Conservation (phyloP, 116 monocot genomes). For the Dioscorea cayenensis region DNA sequence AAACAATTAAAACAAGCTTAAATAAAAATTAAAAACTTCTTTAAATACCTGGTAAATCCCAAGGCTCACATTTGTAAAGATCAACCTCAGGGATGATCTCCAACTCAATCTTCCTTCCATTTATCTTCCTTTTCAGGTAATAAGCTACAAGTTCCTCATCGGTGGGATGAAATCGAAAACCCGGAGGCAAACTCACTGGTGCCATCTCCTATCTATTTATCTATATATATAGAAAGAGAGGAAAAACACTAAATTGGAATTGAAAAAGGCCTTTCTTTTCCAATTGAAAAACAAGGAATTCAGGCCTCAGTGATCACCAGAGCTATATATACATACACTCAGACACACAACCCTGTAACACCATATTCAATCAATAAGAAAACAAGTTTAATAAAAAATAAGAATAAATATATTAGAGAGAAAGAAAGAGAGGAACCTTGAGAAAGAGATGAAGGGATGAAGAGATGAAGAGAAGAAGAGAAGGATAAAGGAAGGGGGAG, state of each 20-base stretch:
- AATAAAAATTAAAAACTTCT: no score
- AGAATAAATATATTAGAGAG: background rate
- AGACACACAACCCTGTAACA: background rate
- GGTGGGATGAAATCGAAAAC: constrained; percentile 59
- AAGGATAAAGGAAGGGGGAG: constrained; percentile 9
- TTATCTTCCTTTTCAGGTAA: constrained; percentile 56
- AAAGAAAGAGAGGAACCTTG: constrained; percentile 9
- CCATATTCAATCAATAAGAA: background rate
- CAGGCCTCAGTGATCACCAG: constrained; percentile 5
- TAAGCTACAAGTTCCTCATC: constrained; percentile 56
- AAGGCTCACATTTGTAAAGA: constrained; percentile 66
- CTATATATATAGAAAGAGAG: background rate
- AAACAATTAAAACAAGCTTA: background rate
- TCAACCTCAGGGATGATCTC: constrained; percentile 57
- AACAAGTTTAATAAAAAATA: background rate
- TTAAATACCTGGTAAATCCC: constrained; percentile 51
- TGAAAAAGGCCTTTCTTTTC: constrained; percentile 4
- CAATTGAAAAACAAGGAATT: constrained; percentile 11
- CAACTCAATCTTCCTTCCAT: constrained; percentile 41
- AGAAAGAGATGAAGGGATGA: constrained; percentile 19
- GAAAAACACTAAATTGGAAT: background rate
- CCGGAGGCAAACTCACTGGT: constrained; percentile 43
- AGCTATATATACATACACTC: background rate
- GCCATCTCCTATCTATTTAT: constrained; percentile 23
- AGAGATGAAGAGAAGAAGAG: constrained; percentile 15